Percentiles rank a stretch among this genome's conserved stretches.
phyloP scores from a whole-genome alignment of 306 rosid genomes.

The Luffa aegyptiaca region DNA sequence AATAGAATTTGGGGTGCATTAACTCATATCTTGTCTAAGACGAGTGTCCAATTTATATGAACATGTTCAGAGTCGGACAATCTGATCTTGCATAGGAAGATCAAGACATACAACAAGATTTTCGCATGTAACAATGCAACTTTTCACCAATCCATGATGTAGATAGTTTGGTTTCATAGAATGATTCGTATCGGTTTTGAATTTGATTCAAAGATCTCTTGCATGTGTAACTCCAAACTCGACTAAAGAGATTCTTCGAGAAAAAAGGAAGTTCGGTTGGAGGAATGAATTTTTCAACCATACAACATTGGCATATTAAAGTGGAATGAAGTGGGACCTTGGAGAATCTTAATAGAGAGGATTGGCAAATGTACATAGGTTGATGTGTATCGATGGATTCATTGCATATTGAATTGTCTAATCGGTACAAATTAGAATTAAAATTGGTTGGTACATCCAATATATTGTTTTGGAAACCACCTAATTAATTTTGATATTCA shows the following conservation, averaged over 20 bases:
- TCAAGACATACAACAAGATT: background rate
- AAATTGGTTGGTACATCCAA: background rate
- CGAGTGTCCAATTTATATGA: background rate
- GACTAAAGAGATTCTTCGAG: background rate
- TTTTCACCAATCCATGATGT: background rate
- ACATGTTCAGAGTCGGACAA: background rate
- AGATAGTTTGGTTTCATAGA: background rate
- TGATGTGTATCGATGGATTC: background rate
- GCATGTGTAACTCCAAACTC: background rate
- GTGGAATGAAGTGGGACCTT: background rate
- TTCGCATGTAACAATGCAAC: background rate
- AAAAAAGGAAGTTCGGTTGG: background rate
- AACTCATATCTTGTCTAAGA: too few relatives aligned
- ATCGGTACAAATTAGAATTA: background rate
- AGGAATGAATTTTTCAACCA: background rate
- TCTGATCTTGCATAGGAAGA: background rate
- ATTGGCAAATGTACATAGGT: background rate
- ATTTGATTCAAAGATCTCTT: background rate
- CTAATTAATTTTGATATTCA: background rate
- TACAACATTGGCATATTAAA: background rate
- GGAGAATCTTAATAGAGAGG: background rate
- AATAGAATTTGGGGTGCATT: too few relatives aligned
- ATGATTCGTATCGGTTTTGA: background rate
- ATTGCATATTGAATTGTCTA: background rate
- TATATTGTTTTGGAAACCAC: background rate